Evolutionary conservation across 768 basidiomycete species (phyloP).

Genomic region (Gloeopeniophorella convolvens): DNA sequence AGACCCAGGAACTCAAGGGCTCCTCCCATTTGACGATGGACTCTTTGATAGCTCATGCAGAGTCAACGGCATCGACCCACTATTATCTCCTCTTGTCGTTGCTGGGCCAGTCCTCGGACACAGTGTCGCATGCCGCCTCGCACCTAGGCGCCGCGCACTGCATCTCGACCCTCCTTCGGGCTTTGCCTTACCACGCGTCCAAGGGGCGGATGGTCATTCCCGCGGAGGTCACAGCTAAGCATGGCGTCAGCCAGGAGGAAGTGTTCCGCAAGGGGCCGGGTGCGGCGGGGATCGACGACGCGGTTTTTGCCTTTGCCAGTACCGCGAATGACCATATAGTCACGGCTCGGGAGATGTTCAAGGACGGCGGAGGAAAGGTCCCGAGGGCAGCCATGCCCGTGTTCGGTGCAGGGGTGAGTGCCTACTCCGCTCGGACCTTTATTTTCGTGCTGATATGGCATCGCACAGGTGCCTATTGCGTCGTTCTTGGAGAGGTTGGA

Average conservation of each 20-base stretch:
- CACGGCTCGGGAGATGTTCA: constrained; percentile 67
- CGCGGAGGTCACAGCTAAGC: constrained; percentile 72
- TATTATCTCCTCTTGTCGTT: constrained; percentile 72
- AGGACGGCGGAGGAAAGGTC: constrained; percentile 44
- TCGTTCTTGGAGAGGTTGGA: constrained; percentile 63
- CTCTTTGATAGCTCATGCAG: constrained; percentile 64
- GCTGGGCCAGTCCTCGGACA: constrained; percentile 43
- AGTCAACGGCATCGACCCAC: constrained; percentile 73
- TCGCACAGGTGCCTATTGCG: constrained; percentile 55
- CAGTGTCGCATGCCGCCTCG: constrained; percentile 69
- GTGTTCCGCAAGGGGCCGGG: constrained; percentile 52
- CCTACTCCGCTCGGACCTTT: not conserved
- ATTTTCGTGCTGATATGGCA: not conserved
- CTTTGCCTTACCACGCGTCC: constrained; percentile 69
- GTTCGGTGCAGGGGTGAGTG: constrained; percentile 64
- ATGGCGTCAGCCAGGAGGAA: constrained; percentile 74
- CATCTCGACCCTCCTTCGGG: constrained; percentile 64
- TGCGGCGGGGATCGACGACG: constrained; percentile 62
- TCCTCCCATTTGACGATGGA: constrained; percentile 62
- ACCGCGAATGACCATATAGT: constrained; percentile 73
- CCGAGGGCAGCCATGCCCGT: constrained; percentile 59
- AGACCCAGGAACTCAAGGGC: constrained; percentile 63
- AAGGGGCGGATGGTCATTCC: constrained; percentile 71
- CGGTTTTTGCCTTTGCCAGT: constrained; percentile 79
- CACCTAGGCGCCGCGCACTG: constrained; percentile 76